Conservation (phyloP, 2,329 filamentous ascomycete species). For the Biscogniauxia mediterranea region DNA sequence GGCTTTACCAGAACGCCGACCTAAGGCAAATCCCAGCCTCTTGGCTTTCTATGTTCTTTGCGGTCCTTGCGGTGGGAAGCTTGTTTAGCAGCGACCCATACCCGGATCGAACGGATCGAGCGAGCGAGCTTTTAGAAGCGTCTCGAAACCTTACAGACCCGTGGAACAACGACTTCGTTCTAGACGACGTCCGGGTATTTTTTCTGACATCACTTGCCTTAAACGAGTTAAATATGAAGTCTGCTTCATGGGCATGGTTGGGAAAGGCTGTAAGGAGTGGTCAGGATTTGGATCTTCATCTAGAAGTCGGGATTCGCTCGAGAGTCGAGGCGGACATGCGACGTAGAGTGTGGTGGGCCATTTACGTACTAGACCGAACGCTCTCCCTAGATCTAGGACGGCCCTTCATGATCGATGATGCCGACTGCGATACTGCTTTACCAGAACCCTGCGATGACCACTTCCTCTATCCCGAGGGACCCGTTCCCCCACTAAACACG, state of each 20-base stretch:
- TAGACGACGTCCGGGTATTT: constrained; percentile 72
- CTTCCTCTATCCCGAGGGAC: constrained; percentile 61
- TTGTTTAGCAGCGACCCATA: constrained; percentile 64
- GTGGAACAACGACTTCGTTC: constrained; percentile 74
- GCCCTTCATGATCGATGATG: constrained; percentile 79
- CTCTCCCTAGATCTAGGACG: constrained; percentile 78
- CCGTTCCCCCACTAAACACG: constrained; percentile 49
- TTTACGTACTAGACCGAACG: constrained; percentile 84
- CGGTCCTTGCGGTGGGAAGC: constrained; percentile 78
- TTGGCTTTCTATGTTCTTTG: constrained; percentile 80
- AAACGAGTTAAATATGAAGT: constrained; percentile 82
- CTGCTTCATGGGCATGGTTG: constrained; percentile 83
- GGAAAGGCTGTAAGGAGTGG: constrained; percentile 75
- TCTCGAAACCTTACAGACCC: constrained; percentile 71
- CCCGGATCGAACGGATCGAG: constrained; percentile 50
- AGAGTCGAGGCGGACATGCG: constrained; percentile 82
- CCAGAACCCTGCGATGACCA: constrained; percentile 81
- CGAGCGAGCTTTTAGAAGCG: constrained; percentile 67
- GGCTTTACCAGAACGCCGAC: constrained; percentile 66
- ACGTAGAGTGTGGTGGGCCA: constrained; percentile 86
- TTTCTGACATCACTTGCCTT: constrained; percentile 77
- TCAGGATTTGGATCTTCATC: constrained; percentile 80
- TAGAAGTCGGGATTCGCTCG: constrained; percentile 70
- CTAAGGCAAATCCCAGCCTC: constrained; percentile 61
- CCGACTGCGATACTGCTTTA: constrained; percentile 80